Evolutionary conservation across 257 asterid species (phyloP), one percentile per base, ranked within the genome.

Genomic region (Gentiana macrophylla): DNA sequence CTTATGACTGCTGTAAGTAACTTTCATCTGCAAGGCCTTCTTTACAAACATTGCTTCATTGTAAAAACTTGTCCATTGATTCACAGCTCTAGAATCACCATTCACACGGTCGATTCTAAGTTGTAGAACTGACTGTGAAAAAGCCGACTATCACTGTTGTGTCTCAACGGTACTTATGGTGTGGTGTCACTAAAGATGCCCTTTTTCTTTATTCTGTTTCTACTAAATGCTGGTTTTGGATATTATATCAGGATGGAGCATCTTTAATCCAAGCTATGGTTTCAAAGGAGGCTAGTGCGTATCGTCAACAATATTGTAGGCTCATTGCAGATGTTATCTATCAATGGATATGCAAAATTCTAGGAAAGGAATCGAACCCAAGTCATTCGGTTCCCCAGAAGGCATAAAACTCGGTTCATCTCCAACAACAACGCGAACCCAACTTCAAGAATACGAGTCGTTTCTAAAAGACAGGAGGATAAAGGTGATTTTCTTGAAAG

Each of bases 1-100:
- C 50, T 87, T 36, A 85, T 91, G 92, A 83, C 84, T 50, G 95
- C 88, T 9, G 98, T 91, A 69, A 79, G 95, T 63, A 7, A 41
- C 46, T 41, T 41, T 41, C 46, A 41, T 41, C 46, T 41, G 46
- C 46, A 41, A 41, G 46, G 6, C 9, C 9, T 41, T 10, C 46
- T 41, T 41, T 10, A 41, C 46, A 41, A 41, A 41, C 46, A 41
- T 41, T 7, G 46, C 46, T 41, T 41, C 46, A 41, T 7, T 5
- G 4, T 38, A 4, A 38, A 38, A 4, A 3, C 4, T 38, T 64
- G 36, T 56, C n/a, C 11, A 43, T 45, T 32, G 34, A 32, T 10
- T 41, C 46, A 41, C 5, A 2, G 46, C 8, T 10, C 9, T 7
- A 7, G 9, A 41, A 41, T 41, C 24, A 24, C 24, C 24, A 24